These are phyloP conservation scores for Scenedesmus sp. DNA, from an alignment of 163 green algal genomes.

Conservation along the genomic window DNA sequence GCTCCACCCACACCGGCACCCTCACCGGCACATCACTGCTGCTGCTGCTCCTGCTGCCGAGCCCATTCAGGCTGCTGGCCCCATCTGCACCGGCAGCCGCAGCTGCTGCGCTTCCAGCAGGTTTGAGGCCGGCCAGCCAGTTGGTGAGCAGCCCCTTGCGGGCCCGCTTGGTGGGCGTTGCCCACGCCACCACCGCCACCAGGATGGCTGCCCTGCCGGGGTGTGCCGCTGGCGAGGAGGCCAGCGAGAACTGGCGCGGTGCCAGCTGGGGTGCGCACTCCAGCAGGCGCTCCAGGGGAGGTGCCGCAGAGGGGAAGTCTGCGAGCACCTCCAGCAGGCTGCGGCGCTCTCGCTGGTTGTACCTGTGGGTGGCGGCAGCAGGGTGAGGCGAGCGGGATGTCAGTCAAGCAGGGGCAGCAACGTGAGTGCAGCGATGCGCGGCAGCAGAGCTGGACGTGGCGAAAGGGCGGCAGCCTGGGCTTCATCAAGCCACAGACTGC, in stretches of 20 bases:
- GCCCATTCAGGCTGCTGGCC: neutral
- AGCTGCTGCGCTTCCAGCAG: constrained; percentile 3
- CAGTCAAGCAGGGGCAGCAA: too few relatives aligned
- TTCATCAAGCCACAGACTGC: too few relatives aligned
- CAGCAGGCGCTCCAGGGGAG: constrained; percentile 90
- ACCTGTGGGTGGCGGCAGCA: constrained; percentile 53
- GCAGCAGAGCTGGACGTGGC: too few relatives aligned
- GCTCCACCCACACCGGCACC: constrained; percentile 85
- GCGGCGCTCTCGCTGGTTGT: constrained; percentile 78
- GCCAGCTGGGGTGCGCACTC: constrained; percentile 77
- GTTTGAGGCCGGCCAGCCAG: constrained; percentile 81
- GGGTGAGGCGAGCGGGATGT: too few relatives aligned
- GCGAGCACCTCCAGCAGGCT: constrained; percentile 89
- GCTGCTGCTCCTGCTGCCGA: constrained; percentile 23
- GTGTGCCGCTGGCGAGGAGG: constrained; percentile 78
- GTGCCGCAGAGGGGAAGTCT: constrained; percentile 85
- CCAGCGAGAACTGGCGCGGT: constrained; percentile 91
- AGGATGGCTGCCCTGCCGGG: constrained; percentile 73
- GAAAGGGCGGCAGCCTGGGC: too few relatives aligned
- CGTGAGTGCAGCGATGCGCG: too few relatives aligned
- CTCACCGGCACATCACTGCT: neutral
- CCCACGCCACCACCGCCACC: constrained; percentile 87
- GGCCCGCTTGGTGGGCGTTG: constrained; percentile 82
- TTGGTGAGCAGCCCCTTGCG: constrained; percentile 85
- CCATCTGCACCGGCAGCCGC: neutral